Evolutionary conservation across 257 asterid genomes (phyloP).

Genomic region (Lavandula angustifolia): DNA sequence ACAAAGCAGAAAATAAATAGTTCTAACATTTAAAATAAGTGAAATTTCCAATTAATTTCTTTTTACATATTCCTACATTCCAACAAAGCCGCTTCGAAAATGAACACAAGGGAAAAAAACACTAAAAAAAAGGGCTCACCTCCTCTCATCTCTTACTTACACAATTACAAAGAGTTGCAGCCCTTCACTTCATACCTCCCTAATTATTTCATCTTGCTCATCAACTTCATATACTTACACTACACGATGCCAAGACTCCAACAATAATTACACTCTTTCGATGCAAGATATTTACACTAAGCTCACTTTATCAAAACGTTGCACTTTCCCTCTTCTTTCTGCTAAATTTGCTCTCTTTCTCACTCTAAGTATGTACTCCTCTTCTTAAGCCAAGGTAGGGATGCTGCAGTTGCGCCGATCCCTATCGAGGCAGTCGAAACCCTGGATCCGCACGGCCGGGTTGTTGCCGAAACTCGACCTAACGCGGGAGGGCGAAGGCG

Average conservation of each 20-base stretch:
- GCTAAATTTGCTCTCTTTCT: conserved; percentile 25
- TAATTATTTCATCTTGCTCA: conserved; percentile 35
- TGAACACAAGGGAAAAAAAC: conserved; percentile 25
- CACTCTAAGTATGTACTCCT: conserved; percentile 31
- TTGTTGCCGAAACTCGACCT: conserved; percentile 89
- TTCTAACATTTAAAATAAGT: conserved; percentile 1
- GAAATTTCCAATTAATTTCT: conserved; percentile 13
- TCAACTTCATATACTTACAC: conserved; percentile 48
- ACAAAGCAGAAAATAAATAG: too few species aligned
- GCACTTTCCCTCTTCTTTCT: neutral
- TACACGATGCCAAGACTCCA: conserved; percentile 18
- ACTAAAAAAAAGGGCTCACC: conserved; percentile 11
- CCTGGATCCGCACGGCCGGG: conserved; percentile 94
- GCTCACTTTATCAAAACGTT: conserved; percentile 49
- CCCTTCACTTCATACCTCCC: conserved; percentile 30
- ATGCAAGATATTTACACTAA: conserved; percentile 46
- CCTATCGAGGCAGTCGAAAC: conserved; percentile 92
- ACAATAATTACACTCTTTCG: conserved; percentile 47
- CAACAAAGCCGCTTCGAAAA: conserved; percentile 43
- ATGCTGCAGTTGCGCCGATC: conserved; percentile 93
- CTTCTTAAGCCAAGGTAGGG: conserved; percentile 78
- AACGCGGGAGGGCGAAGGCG: conserved; percentile 68
- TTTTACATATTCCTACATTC: conserved; percentile 38
- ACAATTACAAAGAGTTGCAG: conserved; percentile 51
- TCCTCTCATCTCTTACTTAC: conserved; percentile 59